A percentile compares a stretch with the other conserved stretches of the same genome.
phyloP scores from a whole-genome alignment of 345 rosid genomes.

The Acer yangbiense region DNA sequence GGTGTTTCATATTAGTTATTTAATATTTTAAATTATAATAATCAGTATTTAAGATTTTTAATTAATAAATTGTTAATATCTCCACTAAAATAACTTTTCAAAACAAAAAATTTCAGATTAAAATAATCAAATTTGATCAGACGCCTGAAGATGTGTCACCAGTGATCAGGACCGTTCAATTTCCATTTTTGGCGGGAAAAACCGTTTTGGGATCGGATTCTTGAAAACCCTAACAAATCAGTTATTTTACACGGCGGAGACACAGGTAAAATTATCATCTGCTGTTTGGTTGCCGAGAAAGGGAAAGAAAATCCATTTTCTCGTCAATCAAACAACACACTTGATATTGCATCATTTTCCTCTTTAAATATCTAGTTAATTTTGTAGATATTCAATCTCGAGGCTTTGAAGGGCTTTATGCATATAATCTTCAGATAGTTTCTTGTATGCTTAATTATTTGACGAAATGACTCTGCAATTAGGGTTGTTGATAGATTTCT shows the following conservation, averaged over 20 bases:
- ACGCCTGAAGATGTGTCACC: no score
- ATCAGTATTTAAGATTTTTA: no score
- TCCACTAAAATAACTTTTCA: no score
- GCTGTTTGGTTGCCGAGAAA: slow-evolving; percentile 3
- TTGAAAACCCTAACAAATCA: background rate
- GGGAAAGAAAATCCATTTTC: background rate
- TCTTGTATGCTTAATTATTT: background rate
- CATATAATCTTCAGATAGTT: no score
- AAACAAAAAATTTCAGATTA: no score
- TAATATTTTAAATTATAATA: no score
- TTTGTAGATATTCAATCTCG: background rate
- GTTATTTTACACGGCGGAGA: background rate
- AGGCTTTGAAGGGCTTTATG: background rate
- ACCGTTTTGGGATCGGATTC: background rate
- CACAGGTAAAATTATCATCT: background rate
- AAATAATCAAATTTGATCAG: no score
- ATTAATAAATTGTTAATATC: no score
- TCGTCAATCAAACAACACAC: background rate
- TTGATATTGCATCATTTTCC: background rate
- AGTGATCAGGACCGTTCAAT: no score
- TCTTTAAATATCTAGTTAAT: background rate
- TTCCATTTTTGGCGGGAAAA: background rate
- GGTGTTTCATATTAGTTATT: no score
- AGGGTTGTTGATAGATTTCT: background rate
- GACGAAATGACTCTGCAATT: no score